Evolutionary conservation across 2,329 filamentous ascomycete genomes (phyloP).

Genomic region (Lachnellula cervina): DNA sequence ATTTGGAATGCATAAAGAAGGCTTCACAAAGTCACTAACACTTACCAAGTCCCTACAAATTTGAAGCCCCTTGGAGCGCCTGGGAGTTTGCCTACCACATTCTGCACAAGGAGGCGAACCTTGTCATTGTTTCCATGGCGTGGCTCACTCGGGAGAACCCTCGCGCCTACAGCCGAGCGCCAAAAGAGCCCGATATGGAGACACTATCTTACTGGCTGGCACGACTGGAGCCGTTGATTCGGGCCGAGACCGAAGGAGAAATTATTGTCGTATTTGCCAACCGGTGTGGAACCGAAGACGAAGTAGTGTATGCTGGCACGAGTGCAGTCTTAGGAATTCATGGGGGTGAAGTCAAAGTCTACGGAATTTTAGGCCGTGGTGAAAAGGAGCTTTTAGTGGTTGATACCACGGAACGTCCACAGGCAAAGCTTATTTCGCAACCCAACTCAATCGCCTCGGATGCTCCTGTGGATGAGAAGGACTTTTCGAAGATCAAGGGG

Average conservation of each 20-base stretch:
- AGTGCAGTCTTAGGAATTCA: conserved; percentile 66
- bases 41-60: conserved; percentile 42
- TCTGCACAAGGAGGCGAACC: conserved; percentile 48
- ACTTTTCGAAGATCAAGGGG: background rate
- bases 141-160: conserved; percentile 62
- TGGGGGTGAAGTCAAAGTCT: conserved; percentile 61
- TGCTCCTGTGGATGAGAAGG: background rate
- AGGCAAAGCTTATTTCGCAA: conserved; percentile 22
- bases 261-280: conserved; percentile 69
- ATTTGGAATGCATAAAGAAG: conserved; percentile 3
- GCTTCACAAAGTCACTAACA: conserved; percentile 17
- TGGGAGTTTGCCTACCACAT: conserved; percentile 50
- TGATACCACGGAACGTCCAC: conserved; percentile 41
- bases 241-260: conserved; percentile 47
- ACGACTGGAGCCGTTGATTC: conserved; percentile 61
- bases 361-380: conserved; percentile 65
- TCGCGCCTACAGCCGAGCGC: conserved; percentile 41
- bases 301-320: conserved; percentile 67
- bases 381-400: conserved; percentile 65
- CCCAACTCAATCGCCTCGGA: conserved; percentile 13
- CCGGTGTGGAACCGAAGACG: conserved; percentile 60
- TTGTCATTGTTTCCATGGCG: conserved; percentile 72
- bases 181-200: conserved; percentile 62
- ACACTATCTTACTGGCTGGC: conserved; percentile 73
- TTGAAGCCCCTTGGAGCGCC: conserved; percentile 44